Evolutionary conservation across 176 grass and related monocot species (phyloP).

Genomic region (Zoysia japonica): DNA sequence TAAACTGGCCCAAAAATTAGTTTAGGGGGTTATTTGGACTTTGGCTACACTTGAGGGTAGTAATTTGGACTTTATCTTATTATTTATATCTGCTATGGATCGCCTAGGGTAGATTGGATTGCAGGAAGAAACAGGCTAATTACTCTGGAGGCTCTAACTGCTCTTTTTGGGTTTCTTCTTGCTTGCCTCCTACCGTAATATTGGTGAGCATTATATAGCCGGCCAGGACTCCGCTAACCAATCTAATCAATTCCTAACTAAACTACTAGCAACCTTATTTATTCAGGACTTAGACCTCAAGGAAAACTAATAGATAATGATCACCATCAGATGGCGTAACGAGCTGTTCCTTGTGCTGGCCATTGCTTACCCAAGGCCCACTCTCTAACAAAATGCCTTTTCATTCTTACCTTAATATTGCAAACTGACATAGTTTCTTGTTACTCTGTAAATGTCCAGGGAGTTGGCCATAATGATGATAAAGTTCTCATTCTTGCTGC

Average conservation of each 20-base stretch:
- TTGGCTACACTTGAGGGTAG: too few relatives aligned
- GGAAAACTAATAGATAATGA: not conserved
- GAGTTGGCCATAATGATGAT: constrained; percentile 96
- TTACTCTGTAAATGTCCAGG: constrained; percentile 48
- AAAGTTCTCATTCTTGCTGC: constrained; percentile 98
- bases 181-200: not conserved
- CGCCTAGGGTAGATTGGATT: not conserved
- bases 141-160: not conserved
- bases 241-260: not conserved
- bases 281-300: not conserved
- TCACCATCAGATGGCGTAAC: not conserved
- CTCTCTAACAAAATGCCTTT: not conserved
- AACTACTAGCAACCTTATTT: not conserved
- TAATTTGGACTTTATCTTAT: not conserved
- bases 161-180: not conserved
- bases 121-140: not conserved
- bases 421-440: not conserved
- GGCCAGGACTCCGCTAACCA: not conserved
- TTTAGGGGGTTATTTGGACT: too few relatives aligned
- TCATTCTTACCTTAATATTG: not conserved
- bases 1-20: too few relatives aligned
- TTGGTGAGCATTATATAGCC: not conserved
- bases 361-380: not conserved
- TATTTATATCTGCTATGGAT: not conserved
- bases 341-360: not conserved